These are phyloP conservation scores for Gnaphalium uliginosum DNA, from an alignment of 129 eudicot species.

Conservation along the genomic window DNA sequence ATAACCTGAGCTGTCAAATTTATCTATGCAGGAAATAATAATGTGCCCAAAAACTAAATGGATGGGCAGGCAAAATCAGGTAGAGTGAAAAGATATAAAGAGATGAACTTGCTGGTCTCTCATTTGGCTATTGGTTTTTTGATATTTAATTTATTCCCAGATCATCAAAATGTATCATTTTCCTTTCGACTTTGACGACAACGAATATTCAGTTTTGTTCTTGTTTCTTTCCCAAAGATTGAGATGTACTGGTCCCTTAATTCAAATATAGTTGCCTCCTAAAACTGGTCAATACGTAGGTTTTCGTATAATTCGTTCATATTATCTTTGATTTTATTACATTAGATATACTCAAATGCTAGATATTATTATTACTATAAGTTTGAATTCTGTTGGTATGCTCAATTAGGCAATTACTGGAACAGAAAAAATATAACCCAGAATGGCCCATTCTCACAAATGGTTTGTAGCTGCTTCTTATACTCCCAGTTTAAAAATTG, in stretches of 20 bases:
- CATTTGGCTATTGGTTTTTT: too few relatives aligned
- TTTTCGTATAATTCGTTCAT: too few relatives aligned
- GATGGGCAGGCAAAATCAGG: not conserved
- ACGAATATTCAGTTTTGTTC: not conserved
- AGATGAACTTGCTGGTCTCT: not conserved
- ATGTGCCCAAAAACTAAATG: not conserved
- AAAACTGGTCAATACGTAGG: not conserved
- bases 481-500: too few relatives aligned
- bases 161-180: not conserved
- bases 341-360: not conserved
- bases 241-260: not conserved
- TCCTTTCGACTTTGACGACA: not conserved
- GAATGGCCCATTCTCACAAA: too few relatives aligned
- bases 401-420: too few relatives aligned
- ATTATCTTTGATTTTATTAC: not conserved
- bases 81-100: not conserved
- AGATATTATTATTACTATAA: too few relatives aligned
- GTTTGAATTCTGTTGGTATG: too few relatives aligned
- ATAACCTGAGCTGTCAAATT: not conserved
- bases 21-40: not conserved
- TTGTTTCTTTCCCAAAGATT: too few relatives aligned
- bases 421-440: too few relatives aligned
- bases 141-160: not conserved
- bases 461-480: too few relatives aligned
- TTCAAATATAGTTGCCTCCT: not conserved